Conservation (phyloP, 495 filamentous ascomycete genomes). For the Hypoxylon fuscum region DNA sequence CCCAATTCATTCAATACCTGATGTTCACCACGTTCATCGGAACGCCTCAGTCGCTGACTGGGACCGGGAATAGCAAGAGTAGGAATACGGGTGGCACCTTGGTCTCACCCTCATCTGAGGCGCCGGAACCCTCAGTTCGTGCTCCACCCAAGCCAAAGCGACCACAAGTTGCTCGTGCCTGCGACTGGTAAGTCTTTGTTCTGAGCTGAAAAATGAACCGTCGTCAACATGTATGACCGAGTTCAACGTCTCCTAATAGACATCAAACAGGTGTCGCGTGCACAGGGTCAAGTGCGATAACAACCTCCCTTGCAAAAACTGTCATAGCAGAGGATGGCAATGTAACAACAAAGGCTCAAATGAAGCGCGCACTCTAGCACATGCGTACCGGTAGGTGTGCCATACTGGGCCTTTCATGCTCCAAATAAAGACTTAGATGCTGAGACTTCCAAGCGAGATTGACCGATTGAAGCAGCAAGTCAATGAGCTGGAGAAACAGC, state of each 20-base stretch:
- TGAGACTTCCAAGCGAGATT: conserved; percentile 47
- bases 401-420: neutral
- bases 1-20: too few relatives aligned
- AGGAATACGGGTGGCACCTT: neutral
- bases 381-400: conserved; percentile 42
- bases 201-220: neutral
- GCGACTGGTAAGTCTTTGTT: conserved; percentile 48
- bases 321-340: conserved; percentile 48
- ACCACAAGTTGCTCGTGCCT: conserved; percentile 56
- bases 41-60: neutral
- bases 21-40: neutral
- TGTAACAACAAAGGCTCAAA: conserved; percentile 51
- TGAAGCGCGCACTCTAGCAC: conserved; percentile 49
- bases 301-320: conserved; percentile 56
- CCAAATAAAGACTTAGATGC: too few relatives aligned
- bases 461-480: conserved; percentile 50
- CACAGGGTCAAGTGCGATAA: conserved; percentile 60
- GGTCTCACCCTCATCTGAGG: conserved; percentile 10
- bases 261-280: conserved; percentile 46
- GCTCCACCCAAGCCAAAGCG: conserved; percentile 43
- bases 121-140: neutral
- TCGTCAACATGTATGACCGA: neutral
- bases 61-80: neutral
- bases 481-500: conserved; percentile 50
- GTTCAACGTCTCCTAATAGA: too few relatives aligned